A percentile compares a stretch with the other conserved stretches of the same genome.
Conservation (phyloP, 1,284 basidiomycete genomes). For the Uromyces viciae-fabae region DNA sequence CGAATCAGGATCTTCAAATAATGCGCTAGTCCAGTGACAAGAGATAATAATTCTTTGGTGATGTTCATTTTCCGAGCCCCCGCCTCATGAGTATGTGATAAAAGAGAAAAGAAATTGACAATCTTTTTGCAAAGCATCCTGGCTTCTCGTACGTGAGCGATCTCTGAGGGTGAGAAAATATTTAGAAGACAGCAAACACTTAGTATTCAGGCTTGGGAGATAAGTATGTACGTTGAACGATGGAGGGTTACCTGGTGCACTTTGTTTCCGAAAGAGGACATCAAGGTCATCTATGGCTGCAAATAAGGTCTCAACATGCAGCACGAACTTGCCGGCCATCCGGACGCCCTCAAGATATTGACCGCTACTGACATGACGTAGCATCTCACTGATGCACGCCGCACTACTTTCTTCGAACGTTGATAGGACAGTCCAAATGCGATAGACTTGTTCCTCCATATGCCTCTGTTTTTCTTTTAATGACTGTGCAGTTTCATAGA, state of each 20-base stretch:
- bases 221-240: not conserved
- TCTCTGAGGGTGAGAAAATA: conserved; percentile 62
- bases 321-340: conserved; percentile 96
- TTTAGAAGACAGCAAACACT: not conserved
- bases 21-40: conserved; percentile 95
- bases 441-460: conserved; percentile 97
- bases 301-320: conserved; percentile 97
- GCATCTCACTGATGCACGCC: conserved; percentile 99
- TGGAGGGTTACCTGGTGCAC: conserved; percentile 69
- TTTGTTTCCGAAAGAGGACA: conserved; percentile 74
- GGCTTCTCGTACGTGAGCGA: conserved; percentile 96
- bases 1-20: conserved; percentile 99
- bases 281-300: conserved; percentile 96
- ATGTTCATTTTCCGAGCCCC: conserved; percentile 84
- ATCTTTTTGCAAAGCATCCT: conserved; percentile 98
- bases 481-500: conserved; percentile 71
- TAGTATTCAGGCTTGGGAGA: not conserved
- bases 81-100: conserved; percentile 93
- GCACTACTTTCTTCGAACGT: conserved; percentile 98
- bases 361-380: conserved; percentile 91
- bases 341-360: conserved; percentile 93
- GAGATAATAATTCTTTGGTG: conserved; percentile 93
- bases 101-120: conserved; percentile 92
- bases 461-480: conserved; percentile 84
- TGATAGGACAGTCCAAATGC: conserved; percentile 98